phyloP scores from a whole-genome alignment of 495 filamentous ascomycete genomes.

The Entonaema liquescens region DNA sequence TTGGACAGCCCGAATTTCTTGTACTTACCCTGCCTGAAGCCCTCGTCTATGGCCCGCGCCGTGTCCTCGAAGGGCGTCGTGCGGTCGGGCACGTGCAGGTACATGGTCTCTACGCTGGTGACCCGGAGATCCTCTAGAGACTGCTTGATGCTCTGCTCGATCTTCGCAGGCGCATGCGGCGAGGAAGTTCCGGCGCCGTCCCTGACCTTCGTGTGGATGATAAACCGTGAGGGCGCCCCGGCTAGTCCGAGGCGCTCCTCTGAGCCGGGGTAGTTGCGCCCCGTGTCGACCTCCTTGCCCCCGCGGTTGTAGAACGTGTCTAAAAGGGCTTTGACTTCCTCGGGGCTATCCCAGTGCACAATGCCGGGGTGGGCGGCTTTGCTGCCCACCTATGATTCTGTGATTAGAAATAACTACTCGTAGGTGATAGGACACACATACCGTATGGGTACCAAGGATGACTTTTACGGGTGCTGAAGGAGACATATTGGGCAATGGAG shows the following conservation, averaged over 20 bases:
- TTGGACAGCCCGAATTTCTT: slow-evolving; percentile 58
- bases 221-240: not conserved
- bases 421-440: not conserved
- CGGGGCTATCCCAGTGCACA: not conserved
- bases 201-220: not conserved
- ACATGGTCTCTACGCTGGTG: slow-evolving; percentile 35
- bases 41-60: slow-evolving; percentile 50
- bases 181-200: not conserved
- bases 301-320: not conserved
- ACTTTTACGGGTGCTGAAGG: not conserved
- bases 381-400: not conserved
- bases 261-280: not conserved
- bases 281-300: not conserved
- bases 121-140: not conserved
- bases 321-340: not conserved
- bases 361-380: not conserved
- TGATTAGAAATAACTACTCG: not conserved
- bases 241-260: not conserved
- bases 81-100: slow-evolving; percentile 57
- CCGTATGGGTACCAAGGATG: not conserved
- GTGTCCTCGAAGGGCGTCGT: slow-evolving; percentile 55
- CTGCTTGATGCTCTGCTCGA: not conserved
- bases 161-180: not conserved
- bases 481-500: not conserved
- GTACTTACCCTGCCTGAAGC: slow-evolving; percentile 52